Percentiles rank a stretch among this genome's conserved stretches.
These are phyloP conservation scores for Oxytropis ochrocephala DNA, from an alignment of 306 rosid species.

Conservation along the genomic window DNA sequence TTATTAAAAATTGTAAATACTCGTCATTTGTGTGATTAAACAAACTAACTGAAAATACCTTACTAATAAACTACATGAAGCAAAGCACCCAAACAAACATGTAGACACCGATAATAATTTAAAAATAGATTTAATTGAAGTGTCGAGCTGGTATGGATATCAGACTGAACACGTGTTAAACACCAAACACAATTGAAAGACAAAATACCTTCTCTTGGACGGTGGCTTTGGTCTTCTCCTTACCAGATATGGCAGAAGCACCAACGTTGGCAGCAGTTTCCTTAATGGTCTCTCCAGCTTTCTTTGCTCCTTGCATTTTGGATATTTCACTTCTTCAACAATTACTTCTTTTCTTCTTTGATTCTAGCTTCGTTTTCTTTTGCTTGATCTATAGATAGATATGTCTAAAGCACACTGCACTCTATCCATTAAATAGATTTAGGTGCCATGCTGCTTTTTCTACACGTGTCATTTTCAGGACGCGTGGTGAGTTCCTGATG, in stretches of 20 bases:
- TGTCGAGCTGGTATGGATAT: too few relatives aligned
- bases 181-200: too few relatives aligned
- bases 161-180: too few relatives aligned
- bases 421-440: neutral
- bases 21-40: too few relatives aligned
- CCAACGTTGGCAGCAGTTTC: constrained; percentile 59
- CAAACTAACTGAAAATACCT: too few relatives aligned
- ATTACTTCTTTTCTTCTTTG: neutral
- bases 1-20: too few relatives aligned
- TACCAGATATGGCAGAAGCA: constrained; percentile 76
- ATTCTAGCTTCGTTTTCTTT: neutral
- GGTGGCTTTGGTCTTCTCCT: constrained; percentile 79
- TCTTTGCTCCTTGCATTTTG: constrained; percentile 58
- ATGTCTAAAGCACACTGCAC: neutral
- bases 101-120: too few relatives aligned
- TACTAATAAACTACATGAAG: too few relatives aligned
- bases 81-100: too few relatives aligned
- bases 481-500: constrained; percentile 14
- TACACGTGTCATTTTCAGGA: neutral
- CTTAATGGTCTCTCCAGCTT: constrained; percentile 40
- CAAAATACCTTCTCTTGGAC: constrained; percentile 66
- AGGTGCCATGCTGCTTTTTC: neutral
- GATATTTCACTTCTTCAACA: neutral
- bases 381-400: neutral
- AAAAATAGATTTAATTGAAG: too few relatives aligned